Percentiles rank a stretch among this genome's conserved stretches.
These are phyloP conservation scores for Arthroderma uncinatum DNA, from an alignment of 2,329 filamentous ascomycete species.

Conservation along the genomic window DNA sequence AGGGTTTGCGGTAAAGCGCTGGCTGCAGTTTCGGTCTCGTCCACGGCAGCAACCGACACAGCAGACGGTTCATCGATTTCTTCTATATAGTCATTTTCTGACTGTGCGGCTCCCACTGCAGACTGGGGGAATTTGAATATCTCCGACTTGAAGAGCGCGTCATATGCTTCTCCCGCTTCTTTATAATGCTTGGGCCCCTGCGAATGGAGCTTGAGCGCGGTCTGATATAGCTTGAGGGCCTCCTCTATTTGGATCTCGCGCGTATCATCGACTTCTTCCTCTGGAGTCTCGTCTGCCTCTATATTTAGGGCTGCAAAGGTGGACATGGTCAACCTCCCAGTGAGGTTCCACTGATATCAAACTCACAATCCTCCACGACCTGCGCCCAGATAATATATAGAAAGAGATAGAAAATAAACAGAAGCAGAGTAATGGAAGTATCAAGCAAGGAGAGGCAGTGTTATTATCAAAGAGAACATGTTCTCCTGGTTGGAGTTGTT, in stretches of 20 bases:
- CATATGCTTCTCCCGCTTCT: slow-evolving; percentile 70
- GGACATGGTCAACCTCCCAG: slow-evolving; percentile 29
- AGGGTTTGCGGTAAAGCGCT: slow-evolving; percentile 80
- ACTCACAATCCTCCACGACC: background rate
- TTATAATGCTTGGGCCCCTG: slow-evolving; percentile 67
- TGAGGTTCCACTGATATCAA: background rate
- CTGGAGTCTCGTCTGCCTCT: slow-evolving; percentile 78
- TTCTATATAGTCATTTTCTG: slow-evolving; percentile 49
- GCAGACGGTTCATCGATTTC: slow-evolving; percentile 38
- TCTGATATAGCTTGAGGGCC: slow-evolving; percentile 87
- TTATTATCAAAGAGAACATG: background rate
- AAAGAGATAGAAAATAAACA: background rate
- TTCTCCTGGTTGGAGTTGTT: background rate
- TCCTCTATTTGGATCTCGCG: slow-evolving; percentile 97
- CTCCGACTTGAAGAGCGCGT: slow-evolving; percentile 75
- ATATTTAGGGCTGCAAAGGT: slow-evolving; percentile 84
- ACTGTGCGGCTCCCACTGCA: slow-evolving; percentile 42
- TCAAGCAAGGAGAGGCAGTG: background rate
- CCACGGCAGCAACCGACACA: slow-evolving; percentile 39
- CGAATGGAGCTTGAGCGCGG: slow-evolving; percentile 78
- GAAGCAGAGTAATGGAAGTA: background rate
- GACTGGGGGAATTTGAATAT: slow-evolving; percentile 82
- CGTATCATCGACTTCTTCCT: slow-evolving; percentile 79
- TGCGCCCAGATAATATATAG: background rate
- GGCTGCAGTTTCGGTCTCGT: slow-evolving; percentile 59